phyloP scores from a whole-genome alignment of 78 protist genomes.

The Pigoraptor vietnamica region DNA sequence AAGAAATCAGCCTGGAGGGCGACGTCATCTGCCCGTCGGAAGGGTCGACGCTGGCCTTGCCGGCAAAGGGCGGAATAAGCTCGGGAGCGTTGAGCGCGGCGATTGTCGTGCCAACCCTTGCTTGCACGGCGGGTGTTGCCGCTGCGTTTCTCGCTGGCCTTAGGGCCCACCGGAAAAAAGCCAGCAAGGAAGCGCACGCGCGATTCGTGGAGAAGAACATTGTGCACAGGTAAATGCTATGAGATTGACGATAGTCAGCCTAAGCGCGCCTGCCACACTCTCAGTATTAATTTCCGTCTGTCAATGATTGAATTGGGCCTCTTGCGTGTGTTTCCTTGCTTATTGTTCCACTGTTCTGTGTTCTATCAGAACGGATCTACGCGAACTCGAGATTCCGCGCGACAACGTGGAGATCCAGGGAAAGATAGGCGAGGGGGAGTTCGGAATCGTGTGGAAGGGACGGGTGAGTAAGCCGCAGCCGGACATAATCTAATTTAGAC shows the following conservation, averaged over 20 bases:
- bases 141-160: neutral
- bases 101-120: neutral
- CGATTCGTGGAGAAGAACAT: neutral
- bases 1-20: neutral
- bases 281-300: no score
- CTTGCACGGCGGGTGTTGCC: neutral
- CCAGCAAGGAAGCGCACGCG: neutral
- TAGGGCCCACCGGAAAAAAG: neutral
- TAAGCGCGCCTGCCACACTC: no score
- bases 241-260: no score
- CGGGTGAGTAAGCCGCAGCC: neutral
- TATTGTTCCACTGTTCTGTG: no score
- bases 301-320: neutral
- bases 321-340: neutral
- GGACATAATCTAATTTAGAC: no score
- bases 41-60: neutral
- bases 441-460: neutral
- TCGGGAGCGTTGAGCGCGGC: neutral
- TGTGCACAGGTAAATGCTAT: neutral
- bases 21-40: neutral
- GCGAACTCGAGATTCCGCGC: neutral
- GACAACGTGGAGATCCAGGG: neutral
- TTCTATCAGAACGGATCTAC: neutral
- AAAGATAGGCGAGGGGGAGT: neutral
- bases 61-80: neutral